Base-by-base conservation (phyloP, 805 yeast genomes). In the Sugiyamaella boreocaroliniensis region DNA sequence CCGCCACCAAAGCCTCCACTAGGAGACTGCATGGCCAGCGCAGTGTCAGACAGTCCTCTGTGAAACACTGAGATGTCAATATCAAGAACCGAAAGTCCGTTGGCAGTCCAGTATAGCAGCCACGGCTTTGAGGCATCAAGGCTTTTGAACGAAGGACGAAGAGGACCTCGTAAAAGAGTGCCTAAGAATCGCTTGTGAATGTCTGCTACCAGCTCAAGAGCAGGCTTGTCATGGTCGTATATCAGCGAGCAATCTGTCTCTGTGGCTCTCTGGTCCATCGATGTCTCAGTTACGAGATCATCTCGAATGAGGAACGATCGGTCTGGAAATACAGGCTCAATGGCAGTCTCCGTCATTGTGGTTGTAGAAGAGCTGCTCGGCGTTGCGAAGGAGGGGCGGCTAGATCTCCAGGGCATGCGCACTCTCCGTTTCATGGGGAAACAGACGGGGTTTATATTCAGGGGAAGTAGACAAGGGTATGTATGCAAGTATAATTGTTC, bases 51-150 rank as follows among this genome's bases (percentile, higher is more conserved):
- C 4, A 63, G 49, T 40, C 61, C 58, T 18, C 55, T 60, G 1
- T 57, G 52, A 1, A 72, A 45, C 46, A 53, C 56, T 50, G 49
- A 37, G 49, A 61, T 37, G 1, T 65, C 69, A n/a, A 55, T 68
- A 1, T 76, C 76, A 29, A 84, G 56, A 1, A 81, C 51, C 2
- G 65, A 59, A 44, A 75, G 60, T 0, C 83, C 74, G 64, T 88
- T 89, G 45, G 78, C 64, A 6, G 84, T 69, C 99, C 99, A 93
- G 65, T 86, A 92, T 1, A 86, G 54, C 62, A 92, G 70, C 98
- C 98, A 93, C 0, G 96, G 82, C 55, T 85, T 89, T n/a, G 93
- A 86, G 0, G 97, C 93, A 67, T 92, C 97, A 46, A 88, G 72
- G 0, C 76, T 76, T 2, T 67, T 64, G 65, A 77, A 84, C 8